Conservation (phyloP, 2,329 filamentous ascomycete genomes). For the Fusarium vanettenii region DNA sequence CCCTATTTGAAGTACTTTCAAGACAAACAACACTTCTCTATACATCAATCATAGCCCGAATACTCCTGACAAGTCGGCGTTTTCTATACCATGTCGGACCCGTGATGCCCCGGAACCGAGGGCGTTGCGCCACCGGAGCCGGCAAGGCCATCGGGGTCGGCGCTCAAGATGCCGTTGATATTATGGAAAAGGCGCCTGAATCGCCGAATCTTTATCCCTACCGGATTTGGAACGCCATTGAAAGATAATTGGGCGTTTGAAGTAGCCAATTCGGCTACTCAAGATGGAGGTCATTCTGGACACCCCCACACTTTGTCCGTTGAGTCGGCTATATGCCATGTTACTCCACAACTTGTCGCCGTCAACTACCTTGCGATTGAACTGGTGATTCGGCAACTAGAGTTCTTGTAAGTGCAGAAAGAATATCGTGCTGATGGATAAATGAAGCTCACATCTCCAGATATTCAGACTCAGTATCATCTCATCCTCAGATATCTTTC, state of each 20-base stretch:
- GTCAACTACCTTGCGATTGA: background rate
- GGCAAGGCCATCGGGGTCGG: background rate
- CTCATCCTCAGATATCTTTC: background rate
- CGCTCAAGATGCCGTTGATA: background rate
- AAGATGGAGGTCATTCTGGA: background rate
- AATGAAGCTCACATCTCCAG: slow-evolving; percentile 13
- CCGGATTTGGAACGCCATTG: background rate
- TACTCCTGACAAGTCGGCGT: background rate
- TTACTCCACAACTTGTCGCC: background rate
- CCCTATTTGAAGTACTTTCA: background rate
- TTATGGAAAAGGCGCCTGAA: background rate
- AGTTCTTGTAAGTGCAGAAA: slow-evolving; percentile 4
- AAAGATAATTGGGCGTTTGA: background rate
- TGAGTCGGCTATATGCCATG: slow-evolving; percentile 21
- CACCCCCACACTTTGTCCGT: background rate
- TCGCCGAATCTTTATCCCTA: background rate
- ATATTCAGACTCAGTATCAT: background rate
- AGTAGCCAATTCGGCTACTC: slow-evolving; percentile 14
- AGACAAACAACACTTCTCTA: background rate
- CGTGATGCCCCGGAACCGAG: background rate
- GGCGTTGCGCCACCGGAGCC: background rate
- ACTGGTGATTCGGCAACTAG: slow-evolving; percentile 4
- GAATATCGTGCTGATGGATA: background rate
- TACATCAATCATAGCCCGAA: background rate
- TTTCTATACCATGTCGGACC: background rate